phyloP scores from a whole-genome alignment of 2,329 filamentous ascomycete genomes.

The Cercospora berteroae region DNA sequence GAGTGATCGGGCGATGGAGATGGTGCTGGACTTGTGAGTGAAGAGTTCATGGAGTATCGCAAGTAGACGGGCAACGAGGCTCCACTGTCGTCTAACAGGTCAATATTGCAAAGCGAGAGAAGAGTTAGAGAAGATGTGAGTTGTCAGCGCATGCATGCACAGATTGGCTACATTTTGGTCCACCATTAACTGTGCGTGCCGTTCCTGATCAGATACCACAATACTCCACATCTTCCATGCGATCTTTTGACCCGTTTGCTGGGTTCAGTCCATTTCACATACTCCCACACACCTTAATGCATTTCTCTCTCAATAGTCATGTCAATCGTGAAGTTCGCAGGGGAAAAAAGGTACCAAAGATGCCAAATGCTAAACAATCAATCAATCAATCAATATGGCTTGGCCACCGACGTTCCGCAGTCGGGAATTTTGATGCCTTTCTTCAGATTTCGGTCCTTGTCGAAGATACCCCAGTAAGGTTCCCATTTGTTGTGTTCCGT shows the following conservation, averaged over 20 bases:
- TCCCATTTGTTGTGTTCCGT: slow-evolving; percentile 69
- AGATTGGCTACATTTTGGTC: not conserved
- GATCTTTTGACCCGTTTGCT: not conserved
- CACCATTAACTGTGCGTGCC: not conserved
- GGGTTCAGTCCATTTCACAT: not conserved
- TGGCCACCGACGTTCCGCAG: slow-evolving; percentile 63
- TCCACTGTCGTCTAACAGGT: too few species aligned
- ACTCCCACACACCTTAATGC: not conserved
- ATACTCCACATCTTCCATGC: not conserved
- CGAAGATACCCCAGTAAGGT: slow-evolving; percentile 92
- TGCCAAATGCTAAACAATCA: not conserved
- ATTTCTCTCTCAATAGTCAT: not conserved
- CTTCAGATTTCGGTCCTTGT: slow-evolving; percentile 80
- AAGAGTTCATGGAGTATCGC: too few species aligned
- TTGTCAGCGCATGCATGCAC: not conserved
- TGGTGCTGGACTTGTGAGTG: not conserved
- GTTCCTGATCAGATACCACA: not conserved
- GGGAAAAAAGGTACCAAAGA: not conserved
- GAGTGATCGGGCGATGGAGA: too few species aligned
- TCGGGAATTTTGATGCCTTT: slow-evolving; percentile 79
- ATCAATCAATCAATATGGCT: slow-evolving; percentile 24
- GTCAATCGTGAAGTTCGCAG: not conserved
- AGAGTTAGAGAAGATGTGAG: too few species aligned
- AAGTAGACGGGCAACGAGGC: too few species aligned
- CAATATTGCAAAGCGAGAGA: too few species aligned